Base-by-base conservation (phyloP, 805 yeast genomes). In the Debaryomyces hansenii region DNA sequence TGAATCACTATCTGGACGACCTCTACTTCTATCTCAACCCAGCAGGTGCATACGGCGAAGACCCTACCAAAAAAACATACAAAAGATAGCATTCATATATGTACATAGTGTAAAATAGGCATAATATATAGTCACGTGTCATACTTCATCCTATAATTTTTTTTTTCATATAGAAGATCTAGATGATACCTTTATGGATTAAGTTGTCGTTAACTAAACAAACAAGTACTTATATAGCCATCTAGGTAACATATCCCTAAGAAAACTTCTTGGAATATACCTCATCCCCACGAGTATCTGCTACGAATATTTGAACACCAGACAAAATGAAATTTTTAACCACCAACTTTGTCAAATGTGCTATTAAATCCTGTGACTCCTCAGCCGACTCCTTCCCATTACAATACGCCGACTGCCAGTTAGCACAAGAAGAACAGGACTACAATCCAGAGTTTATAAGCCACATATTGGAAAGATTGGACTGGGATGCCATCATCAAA, bases 261-360 rank as follows among this genome's bases (percentile, higher is more conserved):
- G 10, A 24, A 24, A 9, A 24, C 7, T 2, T 5, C 10, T 24
- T 24, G 27, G 10, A 24, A 24, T 9, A 24, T 24, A 24, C 10
- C 10, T 2, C 27, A 24, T 24, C 27, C 27, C 27, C 3, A 16
- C 18, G 18, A 16, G 10, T 24, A 24, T 7, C 27, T 24, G 27
- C 27, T 24, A 24, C 27, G 27, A 7, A 24, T 24, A 24, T 24
- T 9, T 24, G 27, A 24, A 9, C 10, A 24, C 27, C 27, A 24
- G 10, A 6, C 24, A 24, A 15, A 10, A 92, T 92, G 99, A 92
- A 94, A 70, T 83, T 92, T 59, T 72, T 94, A 21, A 92, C 99
- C n/a, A 88, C 97, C 10, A 94, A 94, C 67, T 94, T 94, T 67
- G 96, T 94, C 51, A 90, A 86, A 63, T 94, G 99, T 68, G 90